Evolutionary conservation across 768 basidiomycete genomes (phyloP), one percentile per base, ranked within the genome.

Genomic region (Mycena galericulata): DNA sequence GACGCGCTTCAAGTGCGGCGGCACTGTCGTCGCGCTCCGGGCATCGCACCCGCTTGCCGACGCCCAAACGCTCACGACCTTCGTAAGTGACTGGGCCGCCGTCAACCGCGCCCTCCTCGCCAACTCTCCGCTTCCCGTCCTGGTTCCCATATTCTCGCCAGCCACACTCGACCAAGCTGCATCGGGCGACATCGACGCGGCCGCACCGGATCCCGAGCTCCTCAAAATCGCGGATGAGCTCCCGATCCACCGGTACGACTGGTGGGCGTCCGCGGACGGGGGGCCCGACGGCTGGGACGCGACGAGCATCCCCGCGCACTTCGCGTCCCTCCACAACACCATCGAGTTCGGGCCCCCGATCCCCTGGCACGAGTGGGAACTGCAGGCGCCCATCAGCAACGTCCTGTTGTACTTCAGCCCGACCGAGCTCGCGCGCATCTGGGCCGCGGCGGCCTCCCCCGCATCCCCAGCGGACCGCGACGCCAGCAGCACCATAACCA

Each of bases 21-120:
- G 74, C 3, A 50, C 76, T 17, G 75, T 75, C 4, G 74, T 82
- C 32, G 78, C 74, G 15, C 55, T 80, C n/a, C 78, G 79, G 72
- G 58, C 80, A 27, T 74, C 76, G 8, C 82, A 82, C 57, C 72
- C 77, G 1, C 45, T 83, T 9, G 82, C 79, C 9, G 82, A 83
- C 61, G 82, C 81, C 11, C 80, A 79, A 38, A 74, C 79, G 3
- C 55, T 83, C 61, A 55, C 75, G 18, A 73, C 71, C 11, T 83
- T 83, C 62, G 70, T 77, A 22, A 74, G 76, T n/a, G 77, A 79
- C 65, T 83, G 82, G 82, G 76, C 78, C 18, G 55, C 70, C 1
- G 65, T 78, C 17, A 72, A 78, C 36, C 73, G 78, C 29, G 74
- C 76, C 1, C 57, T 74, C 2, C 15, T 64, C 22, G 55, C 22